Evolutionary conservation across 257 asterid species (phyloP), one percentile per base, ranked within the genome.

Genomic region (Solanum tacnaense): DNA sequence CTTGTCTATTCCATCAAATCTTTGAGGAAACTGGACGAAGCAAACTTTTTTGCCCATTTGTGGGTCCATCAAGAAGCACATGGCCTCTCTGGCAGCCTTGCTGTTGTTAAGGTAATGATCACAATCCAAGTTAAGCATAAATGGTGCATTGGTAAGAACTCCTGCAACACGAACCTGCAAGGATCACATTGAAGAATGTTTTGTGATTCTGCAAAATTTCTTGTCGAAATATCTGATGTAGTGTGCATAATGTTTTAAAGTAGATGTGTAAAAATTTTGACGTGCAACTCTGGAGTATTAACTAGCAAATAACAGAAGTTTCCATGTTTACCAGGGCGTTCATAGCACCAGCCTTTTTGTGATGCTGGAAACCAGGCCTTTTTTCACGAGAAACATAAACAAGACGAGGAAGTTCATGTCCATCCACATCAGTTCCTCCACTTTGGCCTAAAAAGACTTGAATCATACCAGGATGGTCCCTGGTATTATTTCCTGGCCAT

Each of bases 331-430:
- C 99, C 96, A 97, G 94, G 84, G 99, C 94, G 88, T 97, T 97
- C 98, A 96, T 96, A 72, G 99, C 99, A 84, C 99, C 99, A 35
- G 99, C 98, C 85, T 96, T 97, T 85, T 97, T 97, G 91, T 97
- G 99, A 93, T 97, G 99, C 91, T 95, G 98, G 87, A 97, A 97
- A 60, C 99, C 98, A 2, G 98, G 99, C 88, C 99, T 93, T 92
- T 97, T 97, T 95, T 97, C 99, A 92, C 99, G 99, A 62, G 99
- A 97, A 89, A 97, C 99, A 68, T 95, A 97, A 83, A 97, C 99
- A 13, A 97, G 98, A 76, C 99, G 96, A 41, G 99, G 98, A 62
- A 97, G 98, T 92, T 96, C 99, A 82, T 94, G 91, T 65, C 99
- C 99, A 84, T 97, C 99, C 10, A 91, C 93, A 84, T 96, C 99